Evolutionary conservation across 2,329 filamentous ascomycete genomes (phyloP).

Genomic region (Diplodia intermedia): DNA sequence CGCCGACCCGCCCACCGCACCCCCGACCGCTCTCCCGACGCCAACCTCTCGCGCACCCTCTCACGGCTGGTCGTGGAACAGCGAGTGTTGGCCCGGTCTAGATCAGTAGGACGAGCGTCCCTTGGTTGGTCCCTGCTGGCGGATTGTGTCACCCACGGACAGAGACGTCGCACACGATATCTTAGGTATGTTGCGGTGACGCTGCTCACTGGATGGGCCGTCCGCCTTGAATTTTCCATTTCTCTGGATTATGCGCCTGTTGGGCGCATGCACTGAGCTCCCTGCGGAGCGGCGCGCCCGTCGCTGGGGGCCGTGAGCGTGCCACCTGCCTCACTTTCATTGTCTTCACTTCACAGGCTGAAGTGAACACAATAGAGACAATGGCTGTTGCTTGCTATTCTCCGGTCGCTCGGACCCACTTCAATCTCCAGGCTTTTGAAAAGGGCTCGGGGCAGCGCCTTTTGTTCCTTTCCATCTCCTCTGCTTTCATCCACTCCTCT

Average conservation of each 20-base stretch:
- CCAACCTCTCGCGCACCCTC: slow-evolving; percentile 8
- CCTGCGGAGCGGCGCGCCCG: slow-evolving; percentile 20
- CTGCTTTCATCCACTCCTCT: not conserved
- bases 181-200: slow-evolving; percentile 32
- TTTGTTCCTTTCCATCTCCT: slow-evolving; percentile 21
- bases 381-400: slow-evolving; percentile 29
- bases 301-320: slow-evolving; percentile 3
- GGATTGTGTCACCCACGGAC: slow-evolving; percentile 32
- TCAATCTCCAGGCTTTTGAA: slow-evolving; percentile 24
- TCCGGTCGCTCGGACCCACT: slow-evolving; percentile 26
- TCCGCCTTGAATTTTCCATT: slow-evolving; percentile 31
- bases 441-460: not conserved
- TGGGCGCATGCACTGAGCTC: slow-evolving; percentile 26
- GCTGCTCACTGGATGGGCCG: slow-evolving; percentile 29
- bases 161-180: slow-evolving; percentile 31
- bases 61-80: slow-evolving; percentile 30
- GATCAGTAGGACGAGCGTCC: slow-evolving; percentile 21
- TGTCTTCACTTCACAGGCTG: slow-evolving; percentile 23
- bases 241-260: slow-evolving; percentile 30
- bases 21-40: not conserved
- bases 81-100: slow-evolving; percentile 22
- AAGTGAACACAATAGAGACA: slow-evolving; percentile 32
- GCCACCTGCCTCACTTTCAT: slow-evolving; percentile 23
- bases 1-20: not conserved
- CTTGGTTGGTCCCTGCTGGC: slow-evolving; percentile 28